Percentiles rank a stretch among this genome's conserved stretches.
Evolutionary conservation across 2,329 filamentous ascomycete species (phyloP).

Genomic region (Alternaria ventricosa): DNA sequence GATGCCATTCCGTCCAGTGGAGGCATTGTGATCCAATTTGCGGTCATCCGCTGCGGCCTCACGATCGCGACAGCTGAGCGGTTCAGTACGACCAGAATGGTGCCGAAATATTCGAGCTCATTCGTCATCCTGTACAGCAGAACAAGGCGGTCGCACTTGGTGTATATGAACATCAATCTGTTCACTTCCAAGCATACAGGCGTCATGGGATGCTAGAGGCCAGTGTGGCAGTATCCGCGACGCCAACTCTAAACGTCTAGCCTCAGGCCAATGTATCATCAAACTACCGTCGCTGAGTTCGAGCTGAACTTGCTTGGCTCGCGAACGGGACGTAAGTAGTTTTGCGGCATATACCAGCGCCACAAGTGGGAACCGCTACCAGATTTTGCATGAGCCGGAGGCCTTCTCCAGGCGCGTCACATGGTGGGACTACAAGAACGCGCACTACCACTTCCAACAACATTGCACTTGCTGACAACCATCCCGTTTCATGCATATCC

Average conservation of each 20-base stretch:
- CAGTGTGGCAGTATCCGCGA: constrained; percentile 11
- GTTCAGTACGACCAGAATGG: constrained; percentile 2
- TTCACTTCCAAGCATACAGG: not conserved
- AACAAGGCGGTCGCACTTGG: not conserved
- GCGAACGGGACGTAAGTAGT: constrained; percentile 40
- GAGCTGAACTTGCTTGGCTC: constrained; percentile 35
- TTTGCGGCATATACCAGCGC: constrained; percentile 41
- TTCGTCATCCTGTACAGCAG: not conserved
- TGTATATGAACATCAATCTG: not conserved
- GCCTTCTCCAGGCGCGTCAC: constrained; percentile 42
- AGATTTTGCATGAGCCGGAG: constrained; percentile 39
- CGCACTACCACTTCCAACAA: constrained; percentile 31
- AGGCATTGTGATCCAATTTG: constrained; percentile 2
- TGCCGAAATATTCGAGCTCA: not conserved
- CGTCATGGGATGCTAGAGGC: constrained; percentile 3
- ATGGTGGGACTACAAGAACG: constrained; percentile 42
- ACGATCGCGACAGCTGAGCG: not conserved
- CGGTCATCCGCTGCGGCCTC: not conserved
- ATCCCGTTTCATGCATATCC: constrained; percentile 45
- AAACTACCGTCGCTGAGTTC: constrained; percentile 31
- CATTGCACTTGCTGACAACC: constrained; percentile 41
- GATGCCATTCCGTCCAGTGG: constrained; percentile 7
- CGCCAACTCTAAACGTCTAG: constrained; percentile 20
- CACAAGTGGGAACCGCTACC: constrained; percentile 44
- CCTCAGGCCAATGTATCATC: constrained; percentile 24